Percentiles rank a stretch among this genome's conserved stretches.
These are phyloP conservation scores for Alternaria arbusti DNA, from an alignment of 2,329 filamentous ascomycete genomes.

Conservation along the genomic window DNA sequence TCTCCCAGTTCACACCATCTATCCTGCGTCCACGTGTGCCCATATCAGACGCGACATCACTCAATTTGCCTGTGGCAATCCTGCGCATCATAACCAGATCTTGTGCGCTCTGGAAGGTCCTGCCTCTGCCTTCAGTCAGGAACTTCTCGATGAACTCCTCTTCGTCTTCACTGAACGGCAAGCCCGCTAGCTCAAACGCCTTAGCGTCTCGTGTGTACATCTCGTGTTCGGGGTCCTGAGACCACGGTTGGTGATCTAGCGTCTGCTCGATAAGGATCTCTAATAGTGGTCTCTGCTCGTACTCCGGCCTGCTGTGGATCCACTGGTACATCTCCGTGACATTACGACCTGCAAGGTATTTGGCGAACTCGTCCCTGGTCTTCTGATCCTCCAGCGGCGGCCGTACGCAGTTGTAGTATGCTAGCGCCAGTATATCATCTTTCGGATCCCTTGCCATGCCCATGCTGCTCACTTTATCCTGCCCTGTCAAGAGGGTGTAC, in stretches of 20 bases:
- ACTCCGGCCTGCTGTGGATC: slow-evolving; percentile 68
- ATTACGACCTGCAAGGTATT: slow-evolving; percentile 70
- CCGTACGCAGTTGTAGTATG: slow-evolving; percentile 78
- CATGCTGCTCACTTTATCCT: slow-evolving; percentile 25
- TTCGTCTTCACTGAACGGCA: slow-evolving; percentile 74
- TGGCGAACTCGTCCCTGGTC: slow-evolving; percentile 71
- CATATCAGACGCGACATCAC: slow-evolving; percentile 48
- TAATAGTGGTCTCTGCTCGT: slow-evolving; percentile 69
- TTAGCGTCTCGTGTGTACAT: slow-evolving; percentile 56
- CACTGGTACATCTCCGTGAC: slow-evolving; percentile 78
- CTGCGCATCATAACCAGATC: slow-evolving; percentile 78
- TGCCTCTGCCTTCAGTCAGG: slow-evolving; percentile 69
- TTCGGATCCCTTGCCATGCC: slow-evolving; percentile 38
- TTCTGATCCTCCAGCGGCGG: slow-evolving; percentile 71
- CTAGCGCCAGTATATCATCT: slow-evolving; percentile 65
- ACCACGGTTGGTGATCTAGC: slow-evolving; percentile 27
- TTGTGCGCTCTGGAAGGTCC: slow-evolving; percentile 67
- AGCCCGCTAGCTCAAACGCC: slow-evolving; percentile 72
- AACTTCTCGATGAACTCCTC: slow-evolving; percentile 77
- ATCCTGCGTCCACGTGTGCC: slow-evolving; percentile 52
- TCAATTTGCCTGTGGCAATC: slow-evolving; percentile 69
- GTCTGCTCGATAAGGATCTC: slow-evolving; percentile 64
- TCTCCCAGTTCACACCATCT: slow-evolving; percentile 61
- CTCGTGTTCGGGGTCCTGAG: slow-evolving; percentile 9
- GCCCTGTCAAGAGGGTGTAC: slow-evolving; percentile 64